These are phyloP conservation scores for Neotropicomus parvogracilis DNA, from an alignment of 1,284 basidiomycete species.

Conservation along the genomic window DNA sequence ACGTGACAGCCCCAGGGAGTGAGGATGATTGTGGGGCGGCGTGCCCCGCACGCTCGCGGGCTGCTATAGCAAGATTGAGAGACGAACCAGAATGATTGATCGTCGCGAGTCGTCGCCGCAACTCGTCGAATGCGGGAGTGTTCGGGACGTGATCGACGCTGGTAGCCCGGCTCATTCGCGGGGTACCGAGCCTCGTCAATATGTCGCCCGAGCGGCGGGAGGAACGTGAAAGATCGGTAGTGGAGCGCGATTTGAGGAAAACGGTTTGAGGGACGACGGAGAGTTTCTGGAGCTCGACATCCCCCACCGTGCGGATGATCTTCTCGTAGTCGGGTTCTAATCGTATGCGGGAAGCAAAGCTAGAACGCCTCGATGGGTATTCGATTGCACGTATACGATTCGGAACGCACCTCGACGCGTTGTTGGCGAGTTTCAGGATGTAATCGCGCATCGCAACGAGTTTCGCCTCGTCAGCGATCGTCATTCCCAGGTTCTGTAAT, in stretches of 20 bases:
- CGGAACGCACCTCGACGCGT: constrained; percentile 51
- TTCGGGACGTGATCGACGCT: constrained; percentile 42
- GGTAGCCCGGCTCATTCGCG: constrained; percentile 42
- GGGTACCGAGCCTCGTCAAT: constrained; percentile 42
- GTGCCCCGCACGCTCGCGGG: constrained; percentile 43
- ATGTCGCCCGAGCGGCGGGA: constrained; percentile 35
- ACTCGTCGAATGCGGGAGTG: constrained; percentile 66
- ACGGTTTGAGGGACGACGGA: constrained; percentile 94
- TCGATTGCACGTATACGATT: not conserved
- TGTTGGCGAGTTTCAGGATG: constrained; percentile 78
- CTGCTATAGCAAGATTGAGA: constrained; percentile 43
- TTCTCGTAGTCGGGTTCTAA: constrained; percentile 61
- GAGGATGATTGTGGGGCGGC: constrained; percentile 32
- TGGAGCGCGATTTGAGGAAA: constrained; percentile 66
- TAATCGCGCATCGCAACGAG: constrained; percentile 84
- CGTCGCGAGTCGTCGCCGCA: constrained; percentile 64
- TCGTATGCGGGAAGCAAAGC: constrained; percentile 61
- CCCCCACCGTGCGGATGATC: constrained; percentile 61
- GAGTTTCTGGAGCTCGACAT: constrained; percentile 76
- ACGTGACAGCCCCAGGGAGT: constrained; percentile 16
- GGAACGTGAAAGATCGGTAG: constrained; percentile 39
- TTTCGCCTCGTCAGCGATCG: constrained; percentile 73
- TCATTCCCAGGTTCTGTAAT: constrained; percentile 82
- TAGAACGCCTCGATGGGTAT: constrained; percentile 28
- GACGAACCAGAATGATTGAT: constrained; percentile 69